Percentiles rank a stretch among this genome's conserved stretches.
Evolutionary conservation across 441 rosid species (phyloP).

Genomic region (Erodium chrysanthum): DNA sequence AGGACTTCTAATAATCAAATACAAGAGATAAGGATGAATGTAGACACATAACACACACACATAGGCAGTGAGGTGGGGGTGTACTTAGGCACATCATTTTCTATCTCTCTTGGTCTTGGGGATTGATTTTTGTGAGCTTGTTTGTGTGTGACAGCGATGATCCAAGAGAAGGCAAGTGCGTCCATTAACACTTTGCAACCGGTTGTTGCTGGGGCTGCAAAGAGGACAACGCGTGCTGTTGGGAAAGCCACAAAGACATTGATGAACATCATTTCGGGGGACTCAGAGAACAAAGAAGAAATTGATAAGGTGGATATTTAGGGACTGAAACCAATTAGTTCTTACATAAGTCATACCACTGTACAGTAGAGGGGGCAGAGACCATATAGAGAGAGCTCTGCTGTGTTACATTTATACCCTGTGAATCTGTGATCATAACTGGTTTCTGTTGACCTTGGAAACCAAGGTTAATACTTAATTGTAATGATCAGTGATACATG

Average conservation of each 20-base stretch:
- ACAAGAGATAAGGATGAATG: no score
- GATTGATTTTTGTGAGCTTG: conserved; percentile 2
- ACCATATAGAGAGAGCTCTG: no score
- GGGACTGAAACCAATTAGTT: no score
- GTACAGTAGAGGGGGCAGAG: no score
- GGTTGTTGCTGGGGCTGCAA: conserved; percentile 67
- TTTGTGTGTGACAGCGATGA: conserved; percentile 46
- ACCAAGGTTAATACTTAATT: no score
- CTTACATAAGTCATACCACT: no score
- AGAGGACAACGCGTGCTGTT: conserved; percentile 67
- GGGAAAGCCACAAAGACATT: conserved; percentile 69
- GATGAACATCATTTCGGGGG: conserved; percentile 43
- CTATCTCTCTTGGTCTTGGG: not conserved
- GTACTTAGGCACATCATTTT: no score
- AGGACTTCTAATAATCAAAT: no score
- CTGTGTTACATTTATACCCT: no score
- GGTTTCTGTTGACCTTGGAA: no score
- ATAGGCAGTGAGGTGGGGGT: not conserved
- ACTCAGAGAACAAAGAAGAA: conserved; percentile 32
- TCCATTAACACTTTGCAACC: conserved; percentile 71
- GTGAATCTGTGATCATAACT: no score
- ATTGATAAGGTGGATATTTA: conserved; percentile 29
- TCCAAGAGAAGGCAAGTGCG: conserved; percentile 77
- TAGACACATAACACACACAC: not conserved
- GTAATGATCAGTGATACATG: no score